phyloP scores from a whole-genome alignment of 1,139 yeast genomes.

The Pichia sp. region DNA sequence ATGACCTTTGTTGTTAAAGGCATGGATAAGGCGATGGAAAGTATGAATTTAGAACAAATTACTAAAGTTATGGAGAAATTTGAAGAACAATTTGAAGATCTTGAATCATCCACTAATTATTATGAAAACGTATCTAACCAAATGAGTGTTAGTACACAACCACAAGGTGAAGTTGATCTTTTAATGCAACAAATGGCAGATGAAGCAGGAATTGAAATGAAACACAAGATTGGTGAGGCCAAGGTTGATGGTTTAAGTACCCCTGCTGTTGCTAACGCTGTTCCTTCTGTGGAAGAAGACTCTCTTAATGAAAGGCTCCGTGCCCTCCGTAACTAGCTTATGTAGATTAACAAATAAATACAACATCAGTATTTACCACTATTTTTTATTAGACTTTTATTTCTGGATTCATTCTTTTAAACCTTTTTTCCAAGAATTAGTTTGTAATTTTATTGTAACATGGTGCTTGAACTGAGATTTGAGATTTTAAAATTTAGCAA shows the following conservation, averaged over 20 bases:
- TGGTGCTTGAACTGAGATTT: not conserved
- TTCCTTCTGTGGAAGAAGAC: conserved; percentile 56
- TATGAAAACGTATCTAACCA: conserved; percentile 87
- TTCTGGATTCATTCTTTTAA: not conserved
- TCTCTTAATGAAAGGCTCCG: conserved; percentile 78
- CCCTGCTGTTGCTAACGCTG: conserved; percentile 5
- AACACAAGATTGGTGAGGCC: conserved; percentile 49
- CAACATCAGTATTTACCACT: not conserved
- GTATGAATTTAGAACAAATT: conserved; percentile 90
- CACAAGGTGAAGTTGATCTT: conserved; percentile 92
- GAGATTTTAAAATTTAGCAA: not conserved
- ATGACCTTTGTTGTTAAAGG: conserved; percentile 92
- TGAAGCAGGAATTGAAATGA: conserved; percentile 92
- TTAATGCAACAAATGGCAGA: conserved; percentile 93
- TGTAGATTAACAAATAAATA: not conserved
- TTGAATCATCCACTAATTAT: conserved; percentile 89
- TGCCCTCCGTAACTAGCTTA: conserved; percentile 50
- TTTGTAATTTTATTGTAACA: too few relatives aligned
- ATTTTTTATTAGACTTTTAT: too few relatives aligned
- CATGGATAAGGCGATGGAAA: conserved; percentile 93
- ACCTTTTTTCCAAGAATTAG: not conserved
- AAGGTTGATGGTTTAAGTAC: conserved; percentile 35
- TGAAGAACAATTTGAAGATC: conserved; percentile 91
- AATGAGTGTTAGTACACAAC: conserved; percentile 83
- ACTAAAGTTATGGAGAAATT: conserved; percentile 96